Base-by-base conservation (phyloP, 2,329 filamentous ascomycete species). In the Dactylellina haptotyla region DNA sequence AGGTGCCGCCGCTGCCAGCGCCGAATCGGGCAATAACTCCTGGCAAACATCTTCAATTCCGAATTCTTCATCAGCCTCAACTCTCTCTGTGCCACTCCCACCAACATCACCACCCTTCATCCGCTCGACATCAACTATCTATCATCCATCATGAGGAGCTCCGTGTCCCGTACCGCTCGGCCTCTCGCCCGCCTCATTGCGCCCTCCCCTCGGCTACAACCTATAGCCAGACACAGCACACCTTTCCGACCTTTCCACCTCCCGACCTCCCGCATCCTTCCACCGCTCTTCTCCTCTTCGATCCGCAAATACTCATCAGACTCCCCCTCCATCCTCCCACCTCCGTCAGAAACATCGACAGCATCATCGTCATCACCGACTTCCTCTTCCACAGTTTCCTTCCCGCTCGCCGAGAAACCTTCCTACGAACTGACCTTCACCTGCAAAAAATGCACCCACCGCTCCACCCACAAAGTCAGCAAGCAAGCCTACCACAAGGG, bases 401-500 rank as follows among this genome's bases (percentile, higher is more conserved):
- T 75, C 23, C 62, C 62, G 10, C 77, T 78, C 34, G 76, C 80
- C 9, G 78, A 78, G 9, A 77, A 75, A 26, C 76, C 80, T 9
- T 78, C 79, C 25, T 99, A 98, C 82, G 86, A 92, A 77, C 85
- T 99, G 76, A 91, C 89, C 54, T 97, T 99, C 81, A 99, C 95
- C 77, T 99, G 95, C 85, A 89, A 90, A 70, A 92, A 91, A 30
- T 99, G 95, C 82, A 84, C 85, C 48, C 83, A 86, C 34, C 89
- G 93, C 67, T 96, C 92, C n/a, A 86, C 88, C 10, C 96, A 99
- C 82, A 86, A 86, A 56, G 85, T 99, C 78, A 92, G 92, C 28
- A 97, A 98, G 81, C 95, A 98, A 80, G 95, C 92, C 30, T 99
- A 99, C 80, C 93, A 98, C 81, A 85, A 89, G 75, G 95, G 95